phyloP scores from a whole-genome alignment of 805 yeast species.

The Kazachstania bromeliacearum region DNA sequence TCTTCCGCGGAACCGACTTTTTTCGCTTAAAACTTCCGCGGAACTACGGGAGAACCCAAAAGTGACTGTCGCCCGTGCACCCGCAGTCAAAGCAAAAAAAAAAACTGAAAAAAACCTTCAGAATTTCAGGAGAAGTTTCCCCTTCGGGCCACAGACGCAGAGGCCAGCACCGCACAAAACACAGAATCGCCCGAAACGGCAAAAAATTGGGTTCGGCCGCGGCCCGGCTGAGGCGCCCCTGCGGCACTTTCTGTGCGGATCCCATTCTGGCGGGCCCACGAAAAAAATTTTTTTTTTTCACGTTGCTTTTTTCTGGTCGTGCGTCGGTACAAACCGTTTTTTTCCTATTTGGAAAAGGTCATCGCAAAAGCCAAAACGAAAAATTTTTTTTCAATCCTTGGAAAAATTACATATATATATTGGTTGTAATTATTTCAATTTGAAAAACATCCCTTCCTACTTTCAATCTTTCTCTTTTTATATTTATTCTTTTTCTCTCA shows the following conservation, averaged over 20 bases:
- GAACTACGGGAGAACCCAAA: neutral
- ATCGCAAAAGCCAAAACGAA: too few species aligned
- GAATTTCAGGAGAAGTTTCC: neutral
- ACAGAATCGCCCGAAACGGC: neutral
- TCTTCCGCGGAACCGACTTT: neutral
- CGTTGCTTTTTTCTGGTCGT: neutral
- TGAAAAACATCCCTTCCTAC: neutral
- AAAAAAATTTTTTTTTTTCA: neutral
- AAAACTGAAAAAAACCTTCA: neutral
- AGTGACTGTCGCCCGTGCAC: neutral
- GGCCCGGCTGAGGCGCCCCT: neutral
- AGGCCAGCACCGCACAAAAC: neutral
- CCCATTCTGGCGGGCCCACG: neutral
- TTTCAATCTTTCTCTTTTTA: neutral
- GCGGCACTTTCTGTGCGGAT: neutral
- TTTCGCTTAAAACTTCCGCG: neutral
- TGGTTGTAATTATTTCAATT: neutral
- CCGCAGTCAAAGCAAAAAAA: neutral
- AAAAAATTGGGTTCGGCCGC: neutral
- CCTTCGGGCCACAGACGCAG: neutral
- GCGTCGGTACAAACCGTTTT: too few species aligned
- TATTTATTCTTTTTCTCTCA: slow-evolving; percentile 1
- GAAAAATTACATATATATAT: neutral
- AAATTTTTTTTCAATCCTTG: neutral
- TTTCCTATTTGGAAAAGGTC: too few species aligned